Evolutionary conservation across 2,329 filamentous ascomycete species (phyloP).

Genomic region (Pseudopithomyces chartarum): DNA sequence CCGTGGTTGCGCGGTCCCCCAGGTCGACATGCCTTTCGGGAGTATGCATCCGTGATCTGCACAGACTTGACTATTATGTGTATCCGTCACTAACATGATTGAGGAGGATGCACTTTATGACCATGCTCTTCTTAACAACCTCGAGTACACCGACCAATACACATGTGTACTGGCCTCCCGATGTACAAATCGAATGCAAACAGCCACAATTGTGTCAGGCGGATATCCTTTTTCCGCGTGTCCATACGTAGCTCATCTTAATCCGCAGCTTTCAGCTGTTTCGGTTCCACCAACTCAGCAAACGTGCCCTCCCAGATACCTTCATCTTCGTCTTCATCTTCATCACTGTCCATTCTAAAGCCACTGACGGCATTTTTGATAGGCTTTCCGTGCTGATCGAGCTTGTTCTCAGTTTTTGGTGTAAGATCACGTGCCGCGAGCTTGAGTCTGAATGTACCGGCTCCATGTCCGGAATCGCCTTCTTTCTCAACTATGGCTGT

Average conservation of each 20-base stretch:
- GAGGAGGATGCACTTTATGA: too few species aligned
- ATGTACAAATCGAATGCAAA: too few species aligned
- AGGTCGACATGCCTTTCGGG: too few species aligned
- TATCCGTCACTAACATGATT: too few species aligned
- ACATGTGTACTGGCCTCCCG: too few species aligned
- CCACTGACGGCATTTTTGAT: conserved; percentile 69
- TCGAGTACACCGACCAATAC: too few species aligned
- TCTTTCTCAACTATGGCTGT: conserved; percentile 66
- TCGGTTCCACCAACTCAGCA: conserved; percentile 34
- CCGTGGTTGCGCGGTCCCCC: too few species aligned
- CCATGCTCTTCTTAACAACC: too few species aligned
- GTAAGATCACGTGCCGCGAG: conserved; percentile 73
- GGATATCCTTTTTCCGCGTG: too few species aligned
- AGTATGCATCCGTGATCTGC: too few species aligned
- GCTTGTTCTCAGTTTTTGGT: conserved; percentile 57
- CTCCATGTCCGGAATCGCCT: conserved; percentile 48
- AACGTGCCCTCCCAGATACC: conserved; percentile 32
- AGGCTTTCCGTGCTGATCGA: conserved; percentile 72
- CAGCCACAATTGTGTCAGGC: too few species aligned
- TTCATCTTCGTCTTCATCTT: conserved; percentile 33
- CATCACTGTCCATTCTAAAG: conserved; percentile 25
- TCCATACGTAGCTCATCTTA: not conserved
- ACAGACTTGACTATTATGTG: too few species aligned
- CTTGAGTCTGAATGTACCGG: conserved; percentile 62
- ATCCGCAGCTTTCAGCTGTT: conserved; percentile 30